Evolutionary conservation across 208 protist genomes (phyloP), one percentile per base, ranked within the genome.

Genomic region (Wallacemonas rigidus): DNA sequence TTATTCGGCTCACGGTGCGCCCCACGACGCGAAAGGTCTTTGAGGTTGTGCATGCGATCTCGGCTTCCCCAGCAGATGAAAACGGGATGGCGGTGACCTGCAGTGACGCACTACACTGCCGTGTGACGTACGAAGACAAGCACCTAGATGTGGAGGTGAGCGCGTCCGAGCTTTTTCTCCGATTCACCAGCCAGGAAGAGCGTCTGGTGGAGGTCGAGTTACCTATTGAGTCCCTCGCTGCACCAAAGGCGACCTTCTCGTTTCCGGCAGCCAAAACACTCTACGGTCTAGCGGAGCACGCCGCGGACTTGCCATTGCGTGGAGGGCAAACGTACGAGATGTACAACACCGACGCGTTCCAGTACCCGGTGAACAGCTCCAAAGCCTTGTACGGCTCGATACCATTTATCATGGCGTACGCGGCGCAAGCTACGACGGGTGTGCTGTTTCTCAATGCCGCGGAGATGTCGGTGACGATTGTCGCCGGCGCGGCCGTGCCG

Each of bases 321-420:
- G 64, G 60, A 0, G 82, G 83, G 39, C 72, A 87, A 8, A 93
- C 92, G 6, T 99, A 99, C 79, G 80, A 96, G 38, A 83, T 99
- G 45, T 99, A 92, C 76, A 99, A 99, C 80, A 89, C 98, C 1
- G 99, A 99, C 74, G 96, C 99, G 4, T 99, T 99, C 77, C 87
- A 99, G 76, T 99, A 99, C 80, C 91, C 98, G 55, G 63, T 99
- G 1, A 92, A 99, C 73, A 93, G 95, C 76, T 89, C 90, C 6
- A 88, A 94, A 61, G 86, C 94, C 1, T 84, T 99, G 9, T 99
- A 99, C 86, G 98, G 98, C 17, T 63, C 87, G 4, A 93, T 99
- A 9, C 99, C 99, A 2, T 98, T 99, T 45, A 81, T 99, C 72
- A 83, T 95, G 64, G 95, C 93, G 43, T 96, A 98, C 78, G 76